Base-by-base conservation (phyloP, 768 basidiomycete species). In the Tricholoma saponaceum region DNA sequence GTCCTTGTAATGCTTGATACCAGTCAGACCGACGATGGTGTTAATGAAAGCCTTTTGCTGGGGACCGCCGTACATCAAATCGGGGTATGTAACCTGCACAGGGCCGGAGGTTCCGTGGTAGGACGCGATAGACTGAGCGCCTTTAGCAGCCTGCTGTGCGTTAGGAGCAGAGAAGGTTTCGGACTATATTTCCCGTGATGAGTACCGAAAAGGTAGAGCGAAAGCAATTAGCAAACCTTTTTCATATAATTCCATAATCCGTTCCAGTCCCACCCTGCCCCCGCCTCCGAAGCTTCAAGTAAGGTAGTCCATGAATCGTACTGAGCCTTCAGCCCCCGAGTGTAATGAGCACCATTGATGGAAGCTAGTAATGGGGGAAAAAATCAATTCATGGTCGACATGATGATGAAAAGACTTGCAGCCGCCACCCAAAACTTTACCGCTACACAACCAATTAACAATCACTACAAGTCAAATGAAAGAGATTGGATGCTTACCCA, bases 71-170 rank as follows among this genome's bases (percentile, higher is more conserved):
- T 81, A 84, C 79, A 84, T 84, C 5, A 61, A 65, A 64, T 76
- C 78, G 14, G 77, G 80, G 62, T 74, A 79, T 1, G 79, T 79
- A 23, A 82, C 80, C 59, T 82, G 80, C 0, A 85, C 76, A 2
- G 83, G 83, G 0, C 84, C 84, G 1, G 68, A 54, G 20, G 71
- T 76, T 5, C 83, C 83, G 62, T 85, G 83, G 60, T 80, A 83
- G 5, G 70, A 70, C 1, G 70, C 66, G 55, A 80, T 72, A 7
- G 66, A 79, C 55, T 80, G 76, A 1, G 79, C 79, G 0, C 80
- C 80, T 62, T 78, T 80, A 3, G 74, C 72, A 0, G 68, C 68
- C 64, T 82, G 79, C 52, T 75, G 70, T 9, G 63, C 53, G 55
- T 79, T 80, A 2, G 80, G 80, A 16, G 79, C 70, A 6, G 78